These are phyloP conservation scores for Curvularia sp. DNA, from an alignment of 2,329 filamentous ascomycete genomes.

Conservation along the genomic window DNA sequence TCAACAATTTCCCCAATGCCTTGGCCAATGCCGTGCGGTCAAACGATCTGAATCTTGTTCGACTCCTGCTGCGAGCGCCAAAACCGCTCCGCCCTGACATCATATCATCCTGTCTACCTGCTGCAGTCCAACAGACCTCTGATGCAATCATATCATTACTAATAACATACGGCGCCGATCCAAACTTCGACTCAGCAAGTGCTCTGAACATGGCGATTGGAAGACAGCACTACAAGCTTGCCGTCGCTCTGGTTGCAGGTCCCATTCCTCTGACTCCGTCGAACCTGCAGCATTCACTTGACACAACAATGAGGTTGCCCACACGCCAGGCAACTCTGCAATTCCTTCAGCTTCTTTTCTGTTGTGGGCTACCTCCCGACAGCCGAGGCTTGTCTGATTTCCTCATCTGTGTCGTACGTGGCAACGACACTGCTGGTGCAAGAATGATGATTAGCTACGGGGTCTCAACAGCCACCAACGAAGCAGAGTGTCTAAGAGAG, in stretches of 20 bases:
- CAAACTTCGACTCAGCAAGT: constrained; percentile 45
- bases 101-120: constrained; percentile 44
- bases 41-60: constrained; percentile 41
- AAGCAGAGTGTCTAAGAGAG: constrained; percentile 41
- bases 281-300: constrained; percentile 42
- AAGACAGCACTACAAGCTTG: constrained; percentile 39
- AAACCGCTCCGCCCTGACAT: constrained; percentile 42
- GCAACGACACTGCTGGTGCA: constrained; percentile 40
- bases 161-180: constrained; percentile 45
- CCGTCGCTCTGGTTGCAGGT: constrained; percentile 40
- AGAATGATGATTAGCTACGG: constrained; percentile 43
- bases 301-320: constrained; percentile 40
- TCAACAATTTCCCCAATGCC: constrained; percentile 42
- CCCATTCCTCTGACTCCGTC: constrained; percentile 31
- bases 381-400: constrained; percentile 39
- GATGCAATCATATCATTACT: constrained; percentile 40
- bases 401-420: constrained; percentile 39
- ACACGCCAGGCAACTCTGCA: constrained; percentile 37
- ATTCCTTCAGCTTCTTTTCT: constrained; percentile 45
- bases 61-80: constrained; percentile 42
- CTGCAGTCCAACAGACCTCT: constrained; percentile 44
- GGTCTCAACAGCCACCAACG: constrained; percentile 39
- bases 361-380: constrained; percentile 42
- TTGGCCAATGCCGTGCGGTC: constrained; percentile 43
- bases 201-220: constrained; percentile 45